phyloP scores from a whole-genome alignment of 2,329 filamentous ascomycete genomes.

The Aspergillus tamarii region DNA sequence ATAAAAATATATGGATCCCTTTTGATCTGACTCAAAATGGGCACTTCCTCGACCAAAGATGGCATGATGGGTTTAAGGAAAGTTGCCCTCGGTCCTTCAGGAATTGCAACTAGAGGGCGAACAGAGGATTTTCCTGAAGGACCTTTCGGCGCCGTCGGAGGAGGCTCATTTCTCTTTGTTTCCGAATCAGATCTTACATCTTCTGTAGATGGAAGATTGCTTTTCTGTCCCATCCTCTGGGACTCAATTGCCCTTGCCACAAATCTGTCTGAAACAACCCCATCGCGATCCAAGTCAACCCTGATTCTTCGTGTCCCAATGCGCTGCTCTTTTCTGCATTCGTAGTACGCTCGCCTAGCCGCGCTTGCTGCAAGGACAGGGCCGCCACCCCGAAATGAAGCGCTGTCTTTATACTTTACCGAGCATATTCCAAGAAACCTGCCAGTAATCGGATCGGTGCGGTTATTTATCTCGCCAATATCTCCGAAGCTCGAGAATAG shows the following conservation, averaged over 20 bases:
- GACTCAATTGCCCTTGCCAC: conserved; percentile 74
- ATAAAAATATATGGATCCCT: conserved; percentile 90
- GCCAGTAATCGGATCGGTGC: conserved; percentile 91
- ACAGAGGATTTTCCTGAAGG: conserved; percentile 64
- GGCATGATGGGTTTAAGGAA: conserved; percentile 40
- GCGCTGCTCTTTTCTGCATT: conserved; percentile 74
- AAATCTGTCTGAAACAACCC: conserved; percentile 77
- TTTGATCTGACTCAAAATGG: conserved; percentile 70
- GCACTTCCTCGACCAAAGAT: conserved; percentile 65
- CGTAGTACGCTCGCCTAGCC: conserved; percentile 74
- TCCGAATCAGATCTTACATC: conserved; percentile 40
- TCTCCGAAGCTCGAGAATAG: conserved; percentile 58
- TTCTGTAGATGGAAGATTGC: conserved; percentile 22
- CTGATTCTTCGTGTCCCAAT: conserved; percentile 77
- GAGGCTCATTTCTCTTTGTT: conserved; percentile 63
- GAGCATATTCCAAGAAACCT: conserved; percentile 93
- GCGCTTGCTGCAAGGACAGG: conserved; percentile 74
- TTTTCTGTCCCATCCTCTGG: conserved; percentile 59
- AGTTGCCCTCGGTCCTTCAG: conserved; percentile 44
- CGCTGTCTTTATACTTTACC: conserved; percentile 81
- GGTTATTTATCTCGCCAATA: conserved; percentile 87
- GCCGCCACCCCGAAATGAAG: conserved; percentile 53
- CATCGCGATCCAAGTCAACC: conserved; percentile 88
- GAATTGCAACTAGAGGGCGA: conserved; percentile 37
- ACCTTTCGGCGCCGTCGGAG: conserved; percentile 84